Evolutionary conservation across 176 grass and related monocot genomes (phyloP).

Genomic region (Triticum turgidum): DNA sequence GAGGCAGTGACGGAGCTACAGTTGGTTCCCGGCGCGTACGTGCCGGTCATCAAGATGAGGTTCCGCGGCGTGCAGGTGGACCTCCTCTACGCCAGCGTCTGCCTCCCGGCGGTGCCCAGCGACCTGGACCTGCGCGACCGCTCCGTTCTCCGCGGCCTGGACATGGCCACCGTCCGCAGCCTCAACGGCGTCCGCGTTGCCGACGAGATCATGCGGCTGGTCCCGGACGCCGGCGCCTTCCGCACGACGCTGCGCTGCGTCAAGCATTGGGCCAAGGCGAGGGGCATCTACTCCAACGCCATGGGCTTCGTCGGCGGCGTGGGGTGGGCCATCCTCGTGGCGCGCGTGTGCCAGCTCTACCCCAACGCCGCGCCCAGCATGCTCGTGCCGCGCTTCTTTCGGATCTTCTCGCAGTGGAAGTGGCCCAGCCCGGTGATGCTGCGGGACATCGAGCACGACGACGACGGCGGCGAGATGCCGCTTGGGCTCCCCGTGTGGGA

Average conservation of each 20-base stretch:
- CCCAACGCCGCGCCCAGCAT: slow-evolving; percentile 42
- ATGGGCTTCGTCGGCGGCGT: slow-evolving; percentile 78
- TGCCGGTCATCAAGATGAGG: slow-evolving; percentile 70
- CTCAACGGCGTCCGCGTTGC: slow-evolving; percentile 75
- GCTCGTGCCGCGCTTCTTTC: slow-evolving; percentile 74
- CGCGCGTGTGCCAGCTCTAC: slow-evolving; percentile 54
- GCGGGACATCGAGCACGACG: slow-evolving; percentile 54
- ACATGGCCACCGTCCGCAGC: slow-evolving; percentile 57
- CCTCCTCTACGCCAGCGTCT: slow-evolving; percentile 63
- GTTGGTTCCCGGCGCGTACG: slow-evolving; percentile 71
- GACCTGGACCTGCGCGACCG: slow-evolving; percentile 56
- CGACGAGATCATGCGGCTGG: slow-evolving; percentile 65
- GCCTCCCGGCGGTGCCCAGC: slow-evolving; percentile 51
- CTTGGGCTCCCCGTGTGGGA: background rate
- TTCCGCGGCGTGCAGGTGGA: slow-evolving; percentile 75
- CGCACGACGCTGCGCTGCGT: slow-evolving; percentile 62
- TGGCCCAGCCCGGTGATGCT: slow-evolving; percentile 73
- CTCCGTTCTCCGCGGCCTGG: slow-evolving; percentile 53
- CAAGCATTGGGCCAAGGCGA: slow-evolving; percentile 74
- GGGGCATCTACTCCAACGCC: slow-evolving; percentile 77
- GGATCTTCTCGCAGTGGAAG: slow-evolving; percentile 55
- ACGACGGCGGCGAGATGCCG: slow-evolving; percentile 3
- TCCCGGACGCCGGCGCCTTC: slow-evolving; percentile 70
- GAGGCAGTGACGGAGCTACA: slow-evolving; percentile 60
- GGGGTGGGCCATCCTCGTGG: slow-evolving; percentile 73